phyloP scores from a whole-genome alignment of 306 rosid genomes.

The Chamaecrista fasciculata region DNA sequence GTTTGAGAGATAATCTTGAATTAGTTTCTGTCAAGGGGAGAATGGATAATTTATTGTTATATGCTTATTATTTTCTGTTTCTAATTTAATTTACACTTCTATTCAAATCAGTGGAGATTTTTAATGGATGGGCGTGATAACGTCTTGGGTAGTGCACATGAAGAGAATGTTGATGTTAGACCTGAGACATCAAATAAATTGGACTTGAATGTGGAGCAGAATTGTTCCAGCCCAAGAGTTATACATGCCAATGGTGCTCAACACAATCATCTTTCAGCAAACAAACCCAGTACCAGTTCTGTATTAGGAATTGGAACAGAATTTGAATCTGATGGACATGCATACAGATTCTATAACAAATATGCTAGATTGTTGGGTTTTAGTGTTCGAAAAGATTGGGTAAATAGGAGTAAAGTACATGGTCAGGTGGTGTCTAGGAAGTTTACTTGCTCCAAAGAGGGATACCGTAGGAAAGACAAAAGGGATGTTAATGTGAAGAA shows the following conservation, averaged over 20 bases:
- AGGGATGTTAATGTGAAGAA: conserved; percentile 56
- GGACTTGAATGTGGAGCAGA: conserved; percentile 66
- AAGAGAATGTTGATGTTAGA: conserved; percentile 35
- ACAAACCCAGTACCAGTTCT: not conserved
- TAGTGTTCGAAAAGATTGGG: conserved; percentile 67
- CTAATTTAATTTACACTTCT: conserved; percentile 4
- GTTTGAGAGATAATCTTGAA: not conserved
- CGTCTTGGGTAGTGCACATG: conserved; percentile 31
- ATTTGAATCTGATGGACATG: conserved; percentile 65
- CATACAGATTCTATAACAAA: conserved; percentile 50
- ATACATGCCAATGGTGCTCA: conserved; percentile 29
- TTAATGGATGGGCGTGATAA: conserved; percentile 46
- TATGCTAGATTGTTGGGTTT: conserved; percentile 64
- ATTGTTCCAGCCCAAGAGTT: conserved; percentile 38
- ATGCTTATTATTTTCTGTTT: not conserved
- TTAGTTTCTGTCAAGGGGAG: not conserved
- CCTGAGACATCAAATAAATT: conserved; percentile 37
- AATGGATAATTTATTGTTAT: not conserved
- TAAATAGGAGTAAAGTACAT: conserved; percentile 68
- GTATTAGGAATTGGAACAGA: conserved; percentile 42
- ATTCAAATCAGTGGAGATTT: conserved; percentile 34
- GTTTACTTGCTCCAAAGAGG: conserved; percentile 70
- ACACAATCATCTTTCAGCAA: conserved; percentile 11
- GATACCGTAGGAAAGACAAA: conserved; percentile 57
- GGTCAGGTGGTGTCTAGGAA: conserved; percentile 73